Conservation (phyloP, 805 yeast species). For the Tetrapisispora nanseiensis region DNA sequence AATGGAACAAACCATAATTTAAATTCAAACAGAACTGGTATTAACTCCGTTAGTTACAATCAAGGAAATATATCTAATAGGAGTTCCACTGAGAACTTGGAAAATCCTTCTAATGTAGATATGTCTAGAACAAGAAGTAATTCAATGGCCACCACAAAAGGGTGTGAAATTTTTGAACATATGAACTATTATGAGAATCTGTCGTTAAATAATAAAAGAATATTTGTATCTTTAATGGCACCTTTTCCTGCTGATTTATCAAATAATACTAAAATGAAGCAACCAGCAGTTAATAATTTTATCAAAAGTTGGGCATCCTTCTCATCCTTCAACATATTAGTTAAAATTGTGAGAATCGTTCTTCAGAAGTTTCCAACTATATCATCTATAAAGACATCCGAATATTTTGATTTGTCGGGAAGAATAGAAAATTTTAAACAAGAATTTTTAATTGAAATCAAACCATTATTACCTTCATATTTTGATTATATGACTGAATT, state of each 20-base stretch:
- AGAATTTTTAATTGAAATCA: constrained; percentile 7
- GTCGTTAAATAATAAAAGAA: constrained; percentile 10
- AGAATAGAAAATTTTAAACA: constrained; percentile 14
- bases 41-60: background rate
- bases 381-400: constrained; percentile 17
- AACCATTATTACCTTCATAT: constrained; percentile 9
- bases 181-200: constrained; percentile 15
- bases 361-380: constrained; percentile 20
- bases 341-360: constrained; percentile 13
- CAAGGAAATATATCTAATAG: background rate
- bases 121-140: constrained; percentile 1
- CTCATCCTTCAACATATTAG: constrained; percentile 13
- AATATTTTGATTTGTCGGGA: constrained; percentile 12
- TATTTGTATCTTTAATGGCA: constrained; percentile 16
- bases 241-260: constrained; percentile 24
- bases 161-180: constrained; percentile 17
- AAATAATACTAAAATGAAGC: constrained; percentile 16
- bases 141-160: constrained; percentile 7
- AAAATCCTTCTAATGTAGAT: background rate
- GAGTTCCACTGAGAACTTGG: background rate
- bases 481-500: constrained; percentile 5
- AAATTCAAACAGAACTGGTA: background rate
- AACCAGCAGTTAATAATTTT: constrained; percentile 9
- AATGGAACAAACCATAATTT: background rate
- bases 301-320: constrained; percentile 21